Percentiles rank a stretch among this genome's conserved stretches.
These are phyloP conservation scores for Rhodotorula babjevae DNA, from an alignment of 768 basidiomycete genomes.

Conservation along the genomic window DNA sequence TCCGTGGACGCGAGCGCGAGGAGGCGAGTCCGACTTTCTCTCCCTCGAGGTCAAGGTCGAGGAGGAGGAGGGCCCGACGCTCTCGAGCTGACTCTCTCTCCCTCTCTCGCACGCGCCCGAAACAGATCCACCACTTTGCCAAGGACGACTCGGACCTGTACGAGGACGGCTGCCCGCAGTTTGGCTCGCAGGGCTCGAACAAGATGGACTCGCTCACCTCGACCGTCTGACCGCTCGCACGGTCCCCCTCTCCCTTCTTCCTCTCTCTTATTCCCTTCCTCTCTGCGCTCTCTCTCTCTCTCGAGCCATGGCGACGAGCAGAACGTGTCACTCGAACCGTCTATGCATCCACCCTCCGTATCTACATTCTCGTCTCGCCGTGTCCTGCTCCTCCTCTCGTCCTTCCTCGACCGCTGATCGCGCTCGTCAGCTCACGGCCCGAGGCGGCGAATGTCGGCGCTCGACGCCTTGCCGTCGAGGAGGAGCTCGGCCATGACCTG, in stretches of 20 bases:
- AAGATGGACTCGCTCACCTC: constrained; percentile 33
- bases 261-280: too few relatives aligned
- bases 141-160: constrained; percentile 31
- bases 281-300: too few relatives aligned
- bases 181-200: constrained; percentile 18
- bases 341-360: too few relatives aligned
- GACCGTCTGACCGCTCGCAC: constrained; percentile 20
- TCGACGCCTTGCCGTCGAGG: constrained; percentile 61
- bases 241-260: too few relatives aligned
- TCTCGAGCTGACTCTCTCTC: not conserved
- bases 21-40: constrained; percentile 51
- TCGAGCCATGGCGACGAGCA: too few relatives aligned
- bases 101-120: too few relatives aligned
- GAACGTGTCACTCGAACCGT: too few relatives aligned
- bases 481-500: constrained; percentile 66
- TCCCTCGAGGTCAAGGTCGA: not conserved
- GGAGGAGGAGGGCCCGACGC: not conserved
- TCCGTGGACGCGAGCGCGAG: constrained; percentile 89
- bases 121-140: constrained; percentile 30
- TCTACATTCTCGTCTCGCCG: too few relatives aligned
- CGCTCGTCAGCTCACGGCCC: not conserved
- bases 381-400: too few relatives aligned
- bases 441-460: constrained; percentile 47
- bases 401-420: too few relatives aligned
- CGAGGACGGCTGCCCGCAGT: constrained; percentile 25